These are phyloP conservation scores for Mucuna pruriens DNA, from an alignment of 306 rosid species.

Conservation along the genomic window DNA sequence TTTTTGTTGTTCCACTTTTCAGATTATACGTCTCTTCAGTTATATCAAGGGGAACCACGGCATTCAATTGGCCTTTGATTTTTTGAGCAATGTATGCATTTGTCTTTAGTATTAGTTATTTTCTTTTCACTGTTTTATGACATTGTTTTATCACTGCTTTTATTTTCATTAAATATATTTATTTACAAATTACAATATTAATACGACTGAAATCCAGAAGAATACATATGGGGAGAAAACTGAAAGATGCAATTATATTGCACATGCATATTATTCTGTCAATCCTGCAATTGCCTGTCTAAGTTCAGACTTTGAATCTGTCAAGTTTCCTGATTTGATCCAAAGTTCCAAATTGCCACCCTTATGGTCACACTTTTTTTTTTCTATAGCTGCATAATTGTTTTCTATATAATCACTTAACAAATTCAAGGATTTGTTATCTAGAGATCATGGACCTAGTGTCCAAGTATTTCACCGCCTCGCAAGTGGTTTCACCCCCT, in stretches of 20 bases:
- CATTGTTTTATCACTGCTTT: constrained; percentile 35
- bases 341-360: neutral
- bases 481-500: constrained; percentile 7
- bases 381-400: neutral
- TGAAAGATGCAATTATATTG: constrained; percentile 28
- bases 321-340: constrained; percentile 18
- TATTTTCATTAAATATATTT: neutral
- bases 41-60: constrained; percentile 79
- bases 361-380: neutral
- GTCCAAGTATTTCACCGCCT: constrained; percentile 11
- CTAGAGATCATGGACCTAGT: constrained; percentile 13
- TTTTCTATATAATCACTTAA: constrained; percentile 18
- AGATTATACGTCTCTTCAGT: constrained; percentile 83
- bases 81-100: constrained; percentile 84
- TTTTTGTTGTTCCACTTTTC: constrained; percentile 49
- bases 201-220: constrained; percentile 35
- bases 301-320: constrained; percentile 30
- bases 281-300: constrained; percentile 2
- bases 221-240: constrained; percentile 15
- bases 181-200: constrained; percentile 28
- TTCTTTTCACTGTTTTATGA: constrained; percentile 32
- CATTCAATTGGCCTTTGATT: constrained; percentile 79
- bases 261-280: neutral
- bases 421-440: neutral
- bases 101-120: constrained; percentile 22